Evolutionary conservation across 1,284 basidiomycete genomes (phyloP), one percentile per base, ranked within the genome.

Genomic region (Athelia psychrophila): DNA sequence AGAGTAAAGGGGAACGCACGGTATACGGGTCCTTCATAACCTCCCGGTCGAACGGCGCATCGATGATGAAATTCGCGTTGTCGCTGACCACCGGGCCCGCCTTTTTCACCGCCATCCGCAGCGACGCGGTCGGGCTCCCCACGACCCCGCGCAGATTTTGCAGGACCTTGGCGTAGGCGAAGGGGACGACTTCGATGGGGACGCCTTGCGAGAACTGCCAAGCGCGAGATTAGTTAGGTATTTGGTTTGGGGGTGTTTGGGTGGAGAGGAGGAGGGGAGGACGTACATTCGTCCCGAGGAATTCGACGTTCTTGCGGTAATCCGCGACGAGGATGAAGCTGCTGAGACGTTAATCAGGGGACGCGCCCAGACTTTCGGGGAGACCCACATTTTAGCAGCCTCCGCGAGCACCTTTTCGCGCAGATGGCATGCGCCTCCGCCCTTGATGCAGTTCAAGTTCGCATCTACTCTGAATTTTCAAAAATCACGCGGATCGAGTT

Each of bases 371-470:
- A 22, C 3, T 5, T 22, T 42, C 10, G n/a, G 20, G 8, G 38
- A 32, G 25, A 77, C 81, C 51, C 51, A 90, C 79, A 87, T 93
- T 60, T 83, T 82, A n/a, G 97, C 95, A 18, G 94, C 94, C 69
- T 98, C 96, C 2, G 94, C 95, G 18, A 99, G 81, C 2, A 99
- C 95, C 71, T 99, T 99, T 73, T 99, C 97, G 33, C 95, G 84
- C 32, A 99, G 73, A 62, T 99, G 97, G 70, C 96, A 98, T 1
- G 95, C 96, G 10, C 96, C 96, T 52, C 96, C 96, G 13, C 96
- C 96, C 72, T 99, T 99, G 76, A 99, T 96, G 56, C 91, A 91
- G 74, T 99, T 97, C 50, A 99, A 77, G 36, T 85, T 73, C 40
- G 78, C 71, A 71, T 98, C 95, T 30, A 98, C 93, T 71, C 93